These are phyloP conservation scores for Fragaria vesca DNA, from an alignment of 306 rosid species.

Conservation along the genomic window DNA sequence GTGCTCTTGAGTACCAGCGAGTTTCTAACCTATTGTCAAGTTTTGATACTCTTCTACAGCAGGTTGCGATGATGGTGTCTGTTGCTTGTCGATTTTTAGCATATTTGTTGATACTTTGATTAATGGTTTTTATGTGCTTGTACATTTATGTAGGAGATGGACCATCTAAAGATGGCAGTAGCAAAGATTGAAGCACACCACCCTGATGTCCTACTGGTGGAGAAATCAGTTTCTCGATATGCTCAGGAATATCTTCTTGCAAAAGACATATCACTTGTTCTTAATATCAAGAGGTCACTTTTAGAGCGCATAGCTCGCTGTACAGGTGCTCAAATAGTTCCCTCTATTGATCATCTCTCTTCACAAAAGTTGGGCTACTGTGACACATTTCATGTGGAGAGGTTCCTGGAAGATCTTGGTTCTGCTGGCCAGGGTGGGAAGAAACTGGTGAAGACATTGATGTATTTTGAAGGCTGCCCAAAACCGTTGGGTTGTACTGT, in stretches of 20 bases:
- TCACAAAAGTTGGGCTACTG: constrained; percentile 85
- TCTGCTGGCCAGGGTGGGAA: constrained; percentile 64
- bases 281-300: constrained; percentile 83
- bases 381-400: constrained; percentile 77
- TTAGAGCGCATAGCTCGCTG: constrained; percentile 92
- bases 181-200: constrained; percentile 80
- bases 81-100: constrained; percentile 24
- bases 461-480: constrained; percentile 98
- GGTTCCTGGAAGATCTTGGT: constrained; percentile 66
- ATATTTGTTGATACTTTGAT: constrained; percentile 9
- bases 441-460: constrained; percentile 76
- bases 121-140: constrained; percentile 8
- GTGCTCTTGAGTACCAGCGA: constrained; percentile 98
- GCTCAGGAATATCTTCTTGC: constrained; percentile 95
- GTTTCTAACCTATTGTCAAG: constrained; percentile 80
- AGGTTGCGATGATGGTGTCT: constrained; percentile 61
- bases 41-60: constrained; percentile 96
- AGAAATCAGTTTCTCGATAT: constrained; percentile 91
- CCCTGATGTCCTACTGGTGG: constrained; percentile 88
- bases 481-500: constrained; percentile 96
- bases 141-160: constrained; percentile 74
- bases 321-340: constrained; percentile 82
- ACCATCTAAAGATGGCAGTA: constrained; percentile 98
- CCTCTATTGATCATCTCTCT: constrained; percentile 81
- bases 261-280: constrained; percentile 85